Evolutionary conservation across 805 yeast genomes (phyloP).

Genomic region (Kodamaea neixiangensis): DNA sequence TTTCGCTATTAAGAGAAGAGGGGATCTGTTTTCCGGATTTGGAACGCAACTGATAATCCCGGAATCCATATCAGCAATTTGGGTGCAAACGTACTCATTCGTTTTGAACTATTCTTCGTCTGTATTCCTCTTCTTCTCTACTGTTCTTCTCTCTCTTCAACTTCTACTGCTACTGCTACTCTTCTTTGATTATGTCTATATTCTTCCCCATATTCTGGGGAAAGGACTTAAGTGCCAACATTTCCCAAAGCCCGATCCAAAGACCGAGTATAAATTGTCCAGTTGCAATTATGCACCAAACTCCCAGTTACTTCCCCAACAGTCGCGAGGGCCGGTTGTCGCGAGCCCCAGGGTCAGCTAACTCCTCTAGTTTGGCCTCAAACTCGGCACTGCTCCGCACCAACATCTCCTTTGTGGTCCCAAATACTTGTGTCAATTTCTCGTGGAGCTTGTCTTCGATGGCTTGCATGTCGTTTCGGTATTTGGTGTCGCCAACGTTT

Average conservation of each 20-base stretch:
- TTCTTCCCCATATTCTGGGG: too few species aligned
- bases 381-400: constrained; percentile 4
- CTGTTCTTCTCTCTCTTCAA: too few species aligned
- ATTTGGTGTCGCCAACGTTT: not conserved
- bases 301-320: not conserved
- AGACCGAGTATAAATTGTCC: too few species aligned
- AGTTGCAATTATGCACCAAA: not conserved
- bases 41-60: not conserved
- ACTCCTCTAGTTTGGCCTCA: not conserved
- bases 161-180: too few species aligned
- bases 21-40: constrained; percentile 1
- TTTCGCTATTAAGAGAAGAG: not conserved
- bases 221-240: not conserved
- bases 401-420: constrained; percentile 5
- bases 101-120: too few species aligned
- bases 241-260: too few species aligned
- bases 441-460: not conserved
- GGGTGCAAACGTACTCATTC: too few species aligned
- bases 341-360: not conserved
- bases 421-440: constrained; percentile 6
- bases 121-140: too few species aligned
- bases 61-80: too few species aligned
- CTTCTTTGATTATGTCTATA: too few species aligned
- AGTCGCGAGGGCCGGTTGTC: not conserved
- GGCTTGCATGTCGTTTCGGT: not conserved